Conservation (phyloP, 2,329 filamentous ascomycete species). For the Cryphonectria japonica region DNA sequence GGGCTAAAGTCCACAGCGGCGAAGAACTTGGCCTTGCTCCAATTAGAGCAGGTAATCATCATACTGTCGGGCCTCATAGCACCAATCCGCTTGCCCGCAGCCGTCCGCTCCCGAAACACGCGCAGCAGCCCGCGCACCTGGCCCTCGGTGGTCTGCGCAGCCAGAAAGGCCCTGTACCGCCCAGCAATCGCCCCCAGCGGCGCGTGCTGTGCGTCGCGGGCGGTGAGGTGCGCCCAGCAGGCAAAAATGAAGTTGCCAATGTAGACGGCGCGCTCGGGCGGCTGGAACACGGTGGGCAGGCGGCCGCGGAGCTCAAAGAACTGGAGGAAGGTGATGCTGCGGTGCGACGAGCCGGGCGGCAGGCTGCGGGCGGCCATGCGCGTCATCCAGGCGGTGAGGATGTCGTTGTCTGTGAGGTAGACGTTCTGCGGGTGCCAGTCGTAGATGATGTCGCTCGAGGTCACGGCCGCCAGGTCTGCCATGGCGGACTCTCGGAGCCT, state of each 20-base stretch:
- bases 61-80: constrained; percentile 16
- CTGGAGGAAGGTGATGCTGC: constrained; percentile 43
- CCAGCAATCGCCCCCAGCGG: constrained; percentile 31
- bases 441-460: constrained; percentile 26
- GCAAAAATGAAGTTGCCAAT: constrained; percentile 31
- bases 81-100: constrained; percentile 8
- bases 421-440: constrained; percentile 26
- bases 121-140: constrained; percentile 30
- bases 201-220: constrained; percentile 11
- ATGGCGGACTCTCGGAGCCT: constrained; percentile 39
- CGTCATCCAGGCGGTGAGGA: constrained; percentile 48
- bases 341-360: constrained; percentile 31
- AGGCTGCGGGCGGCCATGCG: constrained; percentile 36
- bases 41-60: constrained; percentile 24
- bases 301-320: constrained; percentile 43
- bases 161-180: constrained; percentile 26
- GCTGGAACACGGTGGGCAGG: constrained; percentile 37
- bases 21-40: constrained; percentile 41
- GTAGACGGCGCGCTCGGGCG: constrained; percentile 33
- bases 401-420: constrained; percentile 52
- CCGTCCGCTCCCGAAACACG: constrained; percentile 17
- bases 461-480: constrained; percentile 34
- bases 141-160: constrained; percentile 29
- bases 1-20: constrained; percentile 42
- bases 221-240: constrained; percentile 20